A percentile compares a stretch with the other conserved stretches of the same genome.
phyloP scores from a whole-genome alignment of 192 early-diverging fungal genomes.

The Entomortierella beljakovae region DNA sequence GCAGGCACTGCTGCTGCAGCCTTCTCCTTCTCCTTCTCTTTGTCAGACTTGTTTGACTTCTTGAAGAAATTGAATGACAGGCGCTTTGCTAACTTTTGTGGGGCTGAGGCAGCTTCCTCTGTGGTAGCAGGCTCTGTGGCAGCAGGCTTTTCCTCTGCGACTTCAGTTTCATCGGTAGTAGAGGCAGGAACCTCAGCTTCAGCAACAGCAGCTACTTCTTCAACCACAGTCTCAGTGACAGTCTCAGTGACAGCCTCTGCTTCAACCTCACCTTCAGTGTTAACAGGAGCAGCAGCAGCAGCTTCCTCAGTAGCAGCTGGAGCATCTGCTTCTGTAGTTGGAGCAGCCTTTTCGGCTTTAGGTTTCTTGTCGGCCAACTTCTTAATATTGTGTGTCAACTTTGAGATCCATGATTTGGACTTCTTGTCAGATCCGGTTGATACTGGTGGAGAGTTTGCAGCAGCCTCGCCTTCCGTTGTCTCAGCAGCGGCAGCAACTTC shows the following conservation, averaged over 20 bases:
- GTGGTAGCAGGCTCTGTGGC: constrained; percentile 7
- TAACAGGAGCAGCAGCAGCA: background rate
- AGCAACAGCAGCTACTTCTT: background rate
- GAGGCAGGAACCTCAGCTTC: background rate
- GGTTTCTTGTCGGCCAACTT: constrained; percentile 51
- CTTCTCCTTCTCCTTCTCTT: constrained; percentile 43
- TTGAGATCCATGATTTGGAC: constrained; percentile 43
- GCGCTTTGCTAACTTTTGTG: constrained; percentile 21
- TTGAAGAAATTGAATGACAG: constrained; percentile 47
- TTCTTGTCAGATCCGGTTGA: constrained; percentile 38
- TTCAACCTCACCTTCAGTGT: constrained; percentile 3
- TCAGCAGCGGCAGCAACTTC: constrained; percentile 3
- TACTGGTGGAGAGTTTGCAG: constrained; percentile 6
- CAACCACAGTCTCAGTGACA: background rate
- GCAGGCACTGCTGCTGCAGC: constrained; percentile 4
- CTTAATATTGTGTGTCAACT: constrained; percentile 42
- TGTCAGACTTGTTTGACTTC: constrained; percentile 29
- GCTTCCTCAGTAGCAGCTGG: constrained; percentile 1
- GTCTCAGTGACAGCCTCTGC: background rate
- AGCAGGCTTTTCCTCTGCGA: constrained; percentile 9
- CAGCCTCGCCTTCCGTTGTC: background rate
- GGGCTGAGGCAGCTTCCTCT: constrained; percentile 5
- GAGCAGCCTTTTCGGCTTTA: constrained; percentile 36
- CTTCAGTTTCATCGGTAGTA: background rate
- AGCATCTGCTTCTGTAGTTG: background rate